Conservation (phyloP, 495 filamentous ascomycete species). For the Oleoguttula mirabilis region DNA sequence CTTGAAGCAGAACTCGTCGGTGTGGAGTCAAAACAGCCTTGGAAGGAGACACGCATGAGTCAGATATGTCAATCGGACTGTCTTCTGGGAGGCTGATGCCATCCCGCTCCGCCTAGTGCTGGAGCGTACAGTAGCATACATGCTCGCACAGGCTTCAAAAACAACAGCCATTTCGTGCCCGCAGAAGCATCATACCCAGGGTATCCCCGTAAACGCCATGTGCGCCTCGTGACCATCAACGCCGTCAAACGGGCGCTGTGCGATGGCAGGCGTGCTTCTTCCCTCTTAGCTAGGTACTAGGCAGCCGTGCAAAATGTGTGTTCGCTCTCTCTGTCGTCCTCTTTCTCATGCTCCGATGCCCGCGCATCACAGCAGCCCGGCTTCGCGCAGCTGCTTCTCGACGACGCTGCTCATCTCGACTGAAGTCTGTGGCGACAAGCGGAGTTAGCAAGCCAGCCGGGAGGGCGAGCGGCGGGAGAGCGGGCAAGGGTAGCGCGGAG, state of each 20-base stretch:
- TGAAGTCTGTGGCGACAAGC: conserved; percentile 1
- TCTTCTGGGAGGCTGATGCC: too few species aligned
- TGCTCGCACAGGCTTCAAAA: conserved; percentile 5
- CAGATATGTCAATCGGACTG: too few species aligned
- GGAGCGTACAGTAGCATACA: conserved; percentile 1
- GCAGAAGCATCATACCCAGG: neutral
- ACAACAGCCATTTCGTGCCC: conserved; percentile 14
- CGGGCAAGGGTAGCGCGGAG: neutral
- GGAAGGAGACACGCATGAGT: too few species aligned
- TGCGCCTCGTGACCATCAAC: conserved; percentile 13
- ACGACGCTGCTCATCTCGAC: conserved; percentile 1
- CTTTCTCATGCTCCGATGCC: neutral
- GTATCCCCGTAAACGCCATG: conserved; percentile 11
- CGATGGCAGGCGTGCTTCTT: conserved; percentile 18
- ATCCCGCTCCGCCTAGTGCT: conserved; percentile 15
- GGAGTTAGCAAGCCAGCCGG: neutral
- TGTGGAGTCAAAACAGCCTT: too few species aligned
- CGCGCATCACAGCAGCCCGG: conserved; percentile 6
- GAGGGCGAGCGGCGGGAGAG: neutral
- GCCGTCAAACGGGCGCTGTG: conserved; percentile 4
- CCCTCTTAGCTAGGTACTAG: conserved; percentile 18
- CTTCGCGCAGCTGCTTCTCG: conserved; percentile 9
- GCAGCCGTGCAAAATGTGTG: too few species aligned
- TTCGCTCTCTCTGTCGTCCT: too few species aligned
- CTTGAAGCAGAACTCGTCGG: too few species aligned